A percentile compares a stretch with the other conserved stretches of the same genome.
These are phyloP conservation scores for Trichoderma polysporum DNA, from an alignment of 2,329 filamentous ascomycete species.

Conservation along the genomic window DNA sequence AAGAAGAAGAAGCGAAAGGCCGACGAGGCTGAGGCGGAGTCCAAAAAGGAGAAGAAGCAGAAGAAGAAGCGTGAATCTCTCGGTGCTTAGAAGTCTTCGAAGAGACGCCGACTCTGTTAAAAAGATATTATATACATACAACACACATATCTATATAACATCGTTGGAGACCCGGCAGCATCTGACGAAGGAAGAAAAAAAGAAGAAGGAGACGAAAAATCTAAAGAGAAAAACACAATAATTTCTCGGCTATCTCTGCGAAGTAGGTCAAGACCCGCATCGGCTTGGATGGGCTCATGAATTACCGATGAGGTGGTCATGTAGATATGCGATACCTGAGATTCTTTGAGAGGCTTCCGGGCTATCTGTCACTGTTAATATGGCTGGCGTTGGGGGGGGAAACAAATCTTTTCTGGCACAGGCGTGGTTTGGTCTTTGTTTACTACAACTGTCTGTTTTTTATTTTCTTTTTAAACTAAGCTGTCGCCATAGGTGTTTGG, in stretches of 20 bases:
- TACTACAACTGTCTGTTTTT: slow-evolving; percentile 20
- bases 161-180: not conserved
- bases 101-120: slow-evolving; percentile 18
- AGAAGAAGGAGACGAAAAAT: not conserved
- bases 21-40: slow-evolving; percentile 59
- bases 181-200: slow-evolving; percentile 10
- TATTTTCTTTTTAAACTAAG: slow-evolving; percentile 17
- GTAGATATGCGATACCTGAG: slow-evolving; percentile 35
- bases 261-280: slow-evolving; percentile 15
- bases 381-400: slow-evolving; percentile 38
- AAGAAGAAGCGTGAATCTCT: slow-evolving; percentile 48
- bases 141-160: not conserved
- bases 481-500: not conserved
- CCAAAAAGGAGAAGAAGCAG: slow-evolving; percentile 59
- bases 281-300: slow-evolving; percentile 9
- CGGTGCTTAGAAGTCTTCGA: slow-evolving; percentile 31
- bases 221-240: slow-evolving; percentile 2
- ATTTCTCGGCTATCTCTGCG: slow-evolving; percentile 8
- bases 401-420: slow-evolving; percentile 28
- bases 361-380: slow-evolving; percentile 24
- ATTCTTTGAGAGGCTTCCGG: slow-evolving; percentile 27
- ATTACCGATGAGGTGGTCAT: slow-evolving; percentile 22
- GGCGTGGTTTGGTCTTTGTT: slow-evolving; percentile 36
- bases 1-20: slow-evolving; percentile 72
- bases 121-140: not conserved